Evolutionary conservation across 257 asterid species (phyloP).

Genomic region (Nicotiana noctiflora): DNA sequence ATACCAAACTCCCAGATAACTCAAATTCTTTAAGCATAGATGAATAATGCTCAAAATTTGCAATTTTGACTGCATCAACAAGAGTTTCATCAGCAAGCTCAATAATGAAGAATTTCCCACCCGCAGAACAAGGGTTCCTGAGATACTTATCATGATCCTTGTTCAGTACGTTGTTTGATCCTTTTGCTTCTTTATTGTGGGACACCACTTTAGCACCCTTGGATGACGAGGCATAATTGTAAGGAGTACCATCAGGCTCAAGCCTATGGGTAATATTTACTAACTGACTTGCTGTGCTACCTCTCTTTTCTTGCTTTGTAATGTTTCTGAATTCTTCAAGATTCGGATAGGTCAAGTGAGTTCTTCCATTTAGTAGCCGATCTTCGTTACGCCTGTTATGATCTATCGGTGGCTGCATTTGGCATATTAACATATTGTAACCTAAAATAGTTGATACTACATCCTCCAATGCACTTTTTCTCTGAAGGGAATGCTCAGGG

Average conservation of each 20-base stretch:
- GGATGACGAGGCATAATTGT: slow-evolving; percentile 81
- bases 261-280: slow-evolving; percentile 74
- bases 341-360: slow-evolving; percentile 50
- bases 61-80: slow-evolving; percentile 78
- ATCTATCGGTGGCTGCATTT: slow-evolving; percentile 21
- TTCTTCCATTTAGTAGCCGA: slow-evolving; percentile 33
- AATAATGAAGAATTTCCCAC: slow-evolving; percentile 58
- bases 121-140: slow-evolving; percentile 79
- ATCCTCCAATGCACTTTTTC: slow-evolving; percentile 41
- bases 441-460: slow-evolving; percentile 39
- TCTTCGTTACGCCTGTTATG: slow-evolving; percentile 17
- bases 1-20: slow-evolving; percentile 64
- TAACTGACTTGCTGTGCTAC: slow-evolving; percentile 37
- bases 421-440: slow-evolving; percentile 38
- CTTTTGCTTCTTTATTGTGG: slow-evolving; percentile 83
- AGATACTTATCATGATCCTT: slow-evolving; percentile 89
- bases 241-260: slow-evolving; percentile 82
- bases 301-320: slow-evolving; percentile 42
- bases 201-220: slow-evolving; percentile 94
- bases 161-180: slow-evolving; percentile 72
- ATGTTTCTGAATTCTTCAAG: slow-evolving; percentile 70
- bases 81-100: slow-evolving; percentile 87
- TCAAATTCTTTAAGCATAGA: slow-evolving; percentile 82
- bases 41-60: slow-evolving; percentile 88
- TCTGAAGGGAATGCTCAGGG: slow-evolving; percentile 27